These are phyloP conservation scores for Castanea mollissima DNA, from an alignment of 306 rosid species.

Conservation along the genomic window DNA sequence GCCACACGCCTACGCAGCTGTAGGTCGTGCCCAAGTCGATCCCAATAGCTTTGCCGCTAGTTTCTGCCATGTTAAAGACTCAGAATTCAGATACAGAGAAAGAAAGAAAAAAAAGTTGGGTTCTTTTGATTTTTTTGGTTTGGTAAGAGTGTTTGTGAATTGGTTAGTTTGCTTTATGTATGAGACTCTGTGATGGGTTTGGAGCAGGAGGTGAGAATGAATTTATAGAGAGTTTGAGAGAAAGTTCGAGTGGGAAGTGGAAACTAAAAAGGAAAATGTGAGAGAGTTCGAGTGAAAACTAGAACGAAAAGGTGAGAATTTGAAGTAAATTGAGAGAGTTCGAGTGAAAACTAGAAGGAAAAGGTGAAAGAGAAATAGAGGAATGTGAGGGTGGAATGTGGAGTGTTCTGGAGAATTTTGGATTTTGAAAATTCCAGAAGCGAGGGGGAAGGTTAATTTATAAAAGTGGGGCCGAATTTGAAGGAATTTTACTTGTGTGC, in stretches of 20 bases:
- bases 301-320: neutral
- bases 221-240: neutral
- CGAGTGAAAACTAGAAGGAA: conserved; percentile 1
- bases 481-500: neutral
- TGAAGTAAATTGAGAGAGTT: conserved; percentile 3
- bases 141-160: neutral
- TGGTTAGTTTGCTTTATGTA: neutral
- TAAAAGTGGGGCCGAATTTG: neutral
- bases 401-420: conserved; percentile 44
- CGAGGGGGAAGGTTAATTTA: neutral
- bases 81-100: neutral
- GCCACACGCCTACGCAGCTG: conserved; percentile 88
- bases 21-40: conserved; percentile 90
- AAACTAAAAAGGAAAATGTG: no score
- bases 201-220: neutral
- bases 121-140: neutral
- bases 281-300: no score
- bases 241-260: no score
- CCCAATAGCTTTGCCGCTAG: conserved; percentile 70
- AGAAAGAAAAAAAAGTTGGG: neutral
- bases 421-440: conserved; percentile 21
- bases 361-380: no score
- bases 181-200: neutral
- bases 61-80: conserved; percentile 52
- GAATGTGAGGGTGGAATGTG: neutral